Evolutionary conservation across 2,329 filamentous ascomycete species (phyloP).

Genomic region (Pochonia chlamydosporia): DNA sequence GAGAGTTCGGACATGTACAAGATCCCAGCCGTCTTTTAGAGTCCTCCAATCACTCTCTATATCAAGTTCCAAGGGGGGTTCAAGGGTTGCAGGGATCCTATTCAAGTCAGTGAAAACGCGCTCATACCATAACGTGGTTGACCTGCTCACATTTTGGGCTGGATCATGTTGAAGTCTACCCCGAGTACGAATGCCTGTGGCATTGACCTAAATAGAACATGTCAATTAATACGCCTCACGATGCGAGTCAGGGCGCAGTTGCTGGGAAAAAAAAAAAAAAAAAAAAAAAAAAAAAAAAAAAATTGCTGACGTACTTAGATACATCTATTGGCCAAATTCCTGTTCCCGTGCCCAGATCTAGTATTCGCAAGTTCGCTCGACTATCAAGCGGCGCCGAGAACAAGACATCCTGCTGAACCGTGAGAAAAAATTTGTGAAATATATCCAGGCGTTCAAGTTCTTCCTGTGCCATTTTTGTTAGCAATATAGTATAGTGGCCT

Average conservation of each 20-base stretch:
- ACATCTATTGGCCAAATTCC: conserved; percentile 5
- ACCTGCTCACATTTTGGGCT: conserved; percentile 18
- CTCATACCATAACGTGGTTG: not conserved
- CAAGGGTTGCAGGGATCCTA: conserved; percentile 59
- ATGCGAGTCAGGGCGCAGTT: too few species aligned
- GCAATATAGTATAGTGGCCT: not conserved
- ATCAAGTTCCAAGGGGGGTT: conserved; percentile 51
- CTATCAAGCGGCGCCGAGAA: conserved; percentile 7
- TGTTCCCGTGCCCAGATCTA: conserved; percentile 55
- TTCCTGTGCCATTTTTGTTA: conserved; percentile 28
- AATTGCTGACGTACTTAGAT: conserved; percentile 6
- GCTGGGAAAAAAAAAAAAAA: too few species aligned
- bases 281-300: too few species aligned
- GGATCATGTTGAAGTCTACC: conserved; percentile 20
- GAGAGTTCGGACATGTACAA: conserved; percentile 73
- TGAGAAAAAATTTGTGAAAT: conserved; percentile 65
- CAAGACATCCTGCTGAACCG: conserved; percentile 45
- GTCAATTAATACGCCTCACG: too few species aligned
- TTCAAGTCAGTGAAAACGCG: not conserved
- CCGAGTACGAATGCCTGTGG: conserved; percentile 14
- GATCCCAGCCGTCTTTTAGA: conserved; percentile 52
- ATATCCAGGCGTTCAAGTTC: conserved; percentile 73
- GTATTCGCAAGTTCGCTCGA: conserved; percentile 29
- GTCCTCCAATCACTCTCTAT: conserved; percentile 60
- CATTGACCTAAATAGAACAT: conserved; percentile 3